Conservation (phyloP, 352 stramenopile species). For the Phytophthora meadii region DNA sequence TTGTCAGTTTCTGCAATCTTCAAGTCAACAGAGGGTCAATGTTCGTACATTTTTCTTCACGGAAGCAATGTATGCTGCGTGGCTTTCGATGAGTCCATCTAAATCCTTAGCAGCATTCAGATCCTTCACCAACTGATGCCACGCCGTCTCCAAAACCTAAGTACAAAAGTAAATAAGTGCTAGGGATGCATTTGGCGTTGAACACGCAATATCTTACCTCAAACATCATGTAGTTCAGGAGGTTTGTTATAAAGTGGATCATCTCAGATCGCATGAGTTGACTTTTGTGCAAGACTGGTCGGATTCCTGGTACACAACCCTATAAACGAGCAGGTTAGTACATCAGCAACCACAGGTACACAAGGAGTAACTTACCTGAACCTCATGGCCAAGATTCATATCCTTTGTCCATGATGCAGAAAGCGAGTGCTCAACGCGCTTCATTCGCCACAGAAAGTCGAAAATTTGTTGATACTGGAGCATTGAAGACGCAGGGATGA, state of each 20-base stretch:
- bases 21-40: background rate
- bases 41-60: conserved; percentile 88
- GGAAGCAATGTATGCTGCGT: conserved; percentile 94
- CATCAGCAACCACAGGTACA: background rate
- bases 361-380: conserved; percentile 61
- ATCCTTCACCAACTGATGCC: conserved; percentile 92
- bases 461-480: conserved; percentile 91
- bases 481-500: conserved; percentile 89
- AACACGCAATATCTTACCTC: conserved; percentile 60
- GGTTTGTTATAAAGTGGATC: conserved; percentile 98
- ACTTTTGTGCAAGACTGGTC: conserved; percentile 90
- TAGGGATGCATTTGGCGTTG: background rate
- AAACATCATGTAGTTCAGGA: conserved; percentile 99
- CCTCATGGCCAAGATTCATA: conserved; percentile 95
- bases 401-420: conserved; percentile 97
- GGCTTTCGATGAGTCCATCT: conserved; percentile 96
- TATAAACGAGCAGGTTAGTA: conserved; percentile 22
- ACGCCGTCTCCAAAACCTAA: conserved; percentile 93
- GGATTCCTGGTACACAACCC: conserved; percentile 65
- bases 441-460: conserved; percentile 91
- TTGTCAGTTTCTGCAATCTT: conserved; percentile 5
- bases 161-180: background rate
- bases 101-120: conserved; percentile 93
- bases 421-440: conserved; percentile 92
- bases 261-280: conserved; percentile 97